Percentiles rank a stretch among this genome's conserved stretches.
phyloP scores from a whole-genome alignment of 2,329 filamentous ascomycete species.

The Penicillium sp. region DNA sequence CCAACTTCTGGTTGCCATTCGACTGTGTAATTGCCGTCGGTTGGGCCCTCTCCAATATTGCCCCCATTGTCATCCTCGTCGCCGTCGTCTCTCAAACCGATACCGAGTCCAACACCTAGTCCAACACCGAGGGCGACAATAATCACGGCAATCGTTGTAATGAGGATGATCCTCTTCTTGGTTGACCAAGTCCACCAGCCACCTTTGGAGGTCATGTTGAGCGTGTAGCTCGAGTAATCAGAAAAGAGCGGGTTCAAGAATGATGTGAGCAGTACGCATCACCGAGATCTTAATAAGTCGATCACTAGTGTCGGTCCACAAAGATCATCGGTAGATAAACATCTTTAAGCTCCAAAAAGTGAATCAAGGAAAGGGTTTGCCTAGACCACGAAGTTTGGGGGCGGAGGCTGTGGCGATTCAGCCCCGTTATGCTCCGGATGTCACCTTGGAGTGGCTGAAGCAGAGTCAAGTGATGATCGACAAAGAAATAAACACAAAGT shows the following conservation, averaged over 20 bases:
- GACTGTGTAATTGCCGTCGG: conserved; percentile 22
- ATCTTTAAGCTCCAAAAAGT: conserved; percentile 15
- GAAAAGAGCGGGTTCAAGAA: neutral
- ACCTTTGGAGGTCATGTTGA: conserved; percentile 15
- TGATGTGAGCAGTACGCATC: neutral
- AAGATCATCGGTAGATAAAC: conserved; percentile 6
- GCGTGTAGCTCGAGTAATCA: neutral
- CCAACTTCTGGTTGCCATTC: conserved; percentile 52
- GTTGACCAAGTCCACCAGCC: conserved; percentile 27
- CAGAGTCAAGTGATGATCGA: neutral
- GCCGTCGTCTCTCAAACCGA: conserved; percentile 44
- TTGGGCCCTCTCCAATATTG: conserved; percentile 20
- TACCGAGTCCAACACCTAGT: conserved; percentile 53
- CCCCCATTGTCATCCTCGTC: conserved; percentile 24
- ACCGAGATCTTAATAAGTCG: neutral
- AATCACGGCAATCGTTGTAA: conserved; percentile 19
- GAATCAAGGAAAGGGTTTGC: neutral
- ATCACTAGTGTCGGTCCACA: conserved; percentile 4
- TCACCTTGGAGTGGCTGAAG: neutral
- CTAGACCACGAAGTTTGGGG: neutral
- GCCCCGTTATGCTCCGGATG: neutral
- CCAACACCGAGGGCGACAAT: conserved; percentile 50
- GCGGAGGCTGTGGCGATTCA: neutral
- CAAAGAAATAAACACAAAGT: neutral
- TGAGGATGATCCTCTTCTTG: conserved; percentile 33